Evolutionary conservation across 2,329 filamentous ascomycete species (phyloP), one percentile per base, ranked within the genome.

Genomic region (Talaromyces sp.): DNA sequence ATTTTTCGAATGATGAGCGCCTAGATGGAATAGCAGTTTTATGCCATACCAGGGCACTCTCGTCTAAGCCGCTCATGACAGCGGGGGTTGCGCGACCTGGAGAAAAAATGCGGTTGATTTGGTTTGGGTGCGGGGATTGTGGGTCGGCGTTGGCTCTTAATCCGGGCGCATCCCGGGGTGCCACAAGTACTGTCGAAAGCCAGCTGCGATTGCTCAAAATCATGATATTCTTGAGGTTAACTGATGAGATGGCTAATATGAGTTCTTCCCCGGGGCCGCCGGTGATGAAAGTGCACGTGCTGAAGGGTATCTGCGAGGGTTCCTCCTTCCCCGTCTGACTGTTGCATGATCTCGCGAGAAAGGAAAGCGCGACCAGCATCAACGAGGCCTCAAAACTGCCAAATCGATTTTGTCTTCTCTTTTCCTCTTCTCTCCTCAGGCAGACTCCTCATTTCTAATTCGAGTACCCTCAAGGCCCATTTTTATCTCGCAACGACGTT

Each of bases 1-100:
- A 73, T 13, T 65, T 63, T 13, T 43, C 20, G 8, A 47, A 44
- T 36, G 50, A 47, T 16, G 40, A 44, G 9, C 40, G 22, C 19
- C 36, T 42, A 7, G 16, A 9, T 10, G 56, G 58, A 24, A 47
- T 24, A 24, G 20, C 14, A 16, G 39, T 47, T 9, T 48, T 41
- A 22, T 49, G 20, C 56, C 56, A 59, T 19, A 54, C 13, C 24
- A 19, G 32, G 11, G 43, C 17, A 27, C 27, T 41, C 19, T 37
- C 29, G 17, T 13, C 29, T 8, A 27, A 14, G 11, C 17, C 9
- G 42, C 16, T 37, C 44, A 47, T 47, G 32, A 22, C 36, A 7
- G 30, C 20, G n/a, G 17, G n/a, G 8, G 29, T 44, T 44, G 16
- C 2, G 17, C 11, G 13, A 10, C 13, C 13, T 7, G 17, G n/a